Evolutionary conservation across 179 eudicot species (phyloP).

Genomic region (Vitellaria paradoxa): DNA sequence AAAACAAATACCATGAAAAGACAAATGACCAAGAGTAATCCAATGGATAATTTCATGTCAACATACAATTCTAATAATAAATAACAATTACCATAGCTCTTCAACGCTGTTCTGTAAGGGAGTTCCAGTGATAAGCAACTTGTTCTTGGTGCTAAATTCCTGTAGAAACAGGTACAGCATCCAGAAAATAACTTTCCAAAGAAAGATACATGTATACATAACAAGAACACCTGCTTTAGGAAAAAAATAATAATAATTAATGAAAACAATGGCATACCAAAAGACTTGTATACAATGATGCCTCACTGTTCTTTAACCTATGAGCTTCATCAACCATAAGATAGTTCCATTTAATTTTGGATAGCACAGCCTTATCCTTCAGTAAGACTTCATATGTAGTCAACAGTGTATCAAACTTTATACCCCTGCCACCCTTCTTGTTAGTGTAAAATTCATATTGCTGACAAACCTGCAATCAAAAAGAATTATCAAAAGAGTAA

Average conservation of each 20-base stretch:
- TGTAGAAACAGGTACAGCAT: constrained; percentile 26
- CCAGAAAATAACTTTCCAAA: not conserved
- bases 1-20: not conserved
- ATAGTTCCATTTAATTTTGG: constrained; percentile 96
- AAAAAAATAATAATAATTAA: not conserved
- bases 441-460: constrained; percentile 89
- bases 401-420: constrained; percentile 81
- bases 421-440: constrained; percentile 57
- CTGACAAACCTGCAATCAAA: constrained; percentile 81
- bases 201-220: not conserved
- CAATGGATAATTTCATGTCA: not conserved
- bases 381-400: constrained; percentile 96
- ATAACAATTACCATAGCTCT: constrained; percentile 76
- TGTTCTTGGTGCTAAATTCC: constrained; percentile 99
- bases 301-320: constrained; percentile 95
- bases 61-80: constrained; percentile 3
- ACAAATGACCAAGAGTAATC: not conserved
- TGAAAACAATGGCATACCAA: constrained; percentile 42
- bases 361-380: constrained; percentile 86
- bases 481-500: not conserved
- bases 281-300: constrained; percentile 83
- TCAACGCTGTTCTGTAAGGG: constrained; percentile 98
- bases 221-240: not conserved
- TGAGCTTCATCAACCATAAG: constrained; percentile 99
- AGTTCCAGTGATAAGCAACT: constrained; percentile 96